phyloP scores from a whole-genome alignment of 352 stramenopile species.

The Globisporangium nunn region DNA sequence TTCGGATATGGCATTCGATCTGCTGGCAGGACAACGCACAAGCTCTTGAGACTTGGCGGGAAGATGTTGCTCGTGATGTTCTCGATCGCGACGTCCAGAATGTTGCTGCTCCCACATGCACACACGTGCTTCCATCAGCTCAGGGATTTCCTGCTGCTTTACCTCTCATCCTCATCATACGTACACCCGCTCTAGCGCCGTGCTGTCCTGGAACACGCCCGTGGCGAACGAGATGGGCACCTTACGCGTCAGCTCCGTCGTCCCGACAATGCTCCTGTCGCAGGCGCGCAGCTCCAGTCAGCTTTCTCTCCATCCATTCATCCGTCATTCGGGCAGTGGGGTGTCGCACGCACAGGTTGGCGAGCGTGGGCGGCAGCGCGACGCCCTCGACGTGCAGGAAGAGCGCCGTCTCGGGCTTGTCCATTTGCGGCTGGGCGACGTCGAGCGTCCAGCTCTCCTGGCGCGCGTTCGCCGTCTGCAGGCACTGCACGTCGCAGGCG shows the following conservation, averaged over 20 bases:
- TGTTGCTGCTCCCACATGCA: conserved; percentile 17
- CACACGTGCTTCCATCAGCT: too few species aligned
- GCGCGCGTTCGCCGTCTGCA: conserved; percentile 29
- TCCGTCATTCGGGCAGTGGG: too few species aligned
- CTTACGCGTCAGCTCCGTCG: conserved; percentile 40
- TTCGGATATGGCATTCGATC: neutral
- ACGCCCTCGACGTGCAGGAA: conserved; percentile 54
- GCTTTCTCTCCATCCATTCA: too few species aligned
- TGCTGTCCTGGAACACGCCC: conserved; percentile 36
- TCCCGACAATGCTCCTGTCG: conserved; percentile 46
- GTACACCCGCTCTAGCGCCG: conserved; percentile 43
- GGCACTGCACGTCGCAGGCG: conserved; percentile 63
- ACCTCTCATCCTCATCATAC: neutral
- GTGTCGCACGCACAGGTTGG: conserved; percentile 42
- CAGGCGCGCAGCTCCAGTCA: too few species aligned
- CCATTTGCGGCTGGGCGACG: conserved; percentile 55
- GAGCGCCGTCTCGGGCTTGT: conserved; percentile 51
- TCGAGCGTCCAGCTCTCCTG: conserved; percentile 42
- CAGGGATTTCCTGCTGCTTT: too few species aligned
- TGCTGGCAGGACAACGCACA: conserved; percentile 25
- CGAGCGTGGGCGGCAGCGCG: conserved; percentile 35
- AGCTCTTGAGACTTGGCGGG: conserved; percentile 36
- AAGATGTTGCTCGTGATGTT: conserved; percentile 68
- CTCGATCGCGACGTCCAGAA: conserved; percentile 50
- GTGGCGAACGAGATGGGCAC: conserved; percentile 53